Conservation (phyloP, 306 rosid genomes). For the Hippophae rhamnoides region DNA sequence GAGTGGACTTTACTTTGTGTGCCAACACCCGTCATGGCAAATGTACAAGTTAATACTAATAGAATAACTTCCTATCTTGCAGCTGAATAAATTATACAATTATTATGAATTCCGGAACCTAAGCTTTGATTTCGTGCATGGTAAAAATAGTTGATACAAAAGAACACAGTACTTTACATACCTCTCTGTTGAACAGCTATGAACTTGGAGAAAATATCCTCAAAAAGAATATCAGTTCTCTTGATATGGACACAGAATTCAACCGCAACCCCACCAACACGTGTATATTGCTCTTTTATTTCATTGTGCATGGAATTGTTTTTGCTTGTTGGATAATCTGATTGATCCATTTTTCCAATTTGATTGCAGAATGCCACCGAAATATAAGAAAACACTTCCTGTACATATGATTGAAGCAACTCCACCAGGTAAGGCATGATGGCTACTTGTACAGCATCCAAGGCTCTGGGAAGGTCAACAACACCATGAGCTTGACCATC, state of each 20-base stretch:
- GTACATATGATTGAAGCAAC: conserved; percentile 84
- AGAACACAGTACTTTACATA: conserved; percentile 19
- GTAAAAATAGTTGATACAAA: conserved; percentile 9
- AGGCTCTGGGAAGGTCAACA: conserved; percentile 83
- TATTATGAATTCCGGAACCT: background rate
- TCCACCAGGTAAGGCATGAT: conserved; percentile 85
- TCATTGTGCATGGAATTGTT: conserved; percentile 58
- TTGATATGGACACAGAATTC: conserved; percentile 95
- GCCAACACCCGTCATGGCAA: too few relatives aligned
- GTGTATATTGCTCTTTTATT: conserved; percentile 85
- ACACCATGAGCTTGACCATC: conserved; percentile 97
- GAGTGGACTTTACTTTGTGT: too few relatives aligned
- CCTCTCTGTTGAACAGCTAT: conserved; percentile 77
- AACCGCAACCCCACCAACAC: conserved; percentile 99
- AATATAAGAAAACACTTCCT: conserved; percentile 91
- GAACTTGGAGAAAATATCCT: conserved; percentile 80
- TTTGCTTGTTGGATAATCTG: conserved; percentile 31
- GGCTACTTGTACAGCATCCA: conserved; percentile 83
- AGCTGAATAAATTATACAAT: background rate
- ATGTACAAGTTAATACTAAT: too few relatives aligned
- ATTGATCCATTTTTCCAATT: conserved; percentile 52
- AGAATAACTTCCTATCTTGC: background rate
- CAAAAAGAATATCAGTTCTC: conserved; percentile 89
- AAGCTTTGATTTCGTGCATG: conserved; percentile 5
- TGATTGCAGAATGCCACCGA: conserved; percentile 91